Evolutionary conservation across 345 rosid genomes (phyloP).

Genomic region (Populus pruinosa): DNA sequence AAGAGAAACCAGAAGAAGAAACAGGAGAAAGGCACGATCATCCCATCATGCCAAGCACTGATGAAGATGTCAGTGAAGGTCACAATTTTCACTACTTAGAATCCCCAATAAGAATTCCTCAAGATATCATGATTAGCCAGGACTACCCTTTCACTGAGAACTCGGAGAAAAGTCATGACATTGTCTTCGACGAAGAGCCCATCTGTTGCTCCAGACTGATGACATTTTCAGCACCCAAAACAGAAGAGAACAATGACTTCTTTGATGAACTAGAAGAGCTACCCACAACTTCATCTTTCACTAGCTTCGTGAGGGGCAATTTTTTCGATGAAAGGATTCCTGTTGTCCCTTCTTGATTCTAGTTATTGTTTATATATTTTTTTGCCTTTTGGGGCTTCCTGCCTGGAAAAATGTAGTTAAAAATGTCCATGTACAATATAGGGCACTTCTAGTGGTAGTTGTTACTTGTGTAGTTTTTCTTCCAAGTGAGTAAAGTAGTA

Average conservation of each 20-base stretch:
- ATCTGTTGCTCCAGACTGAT: slow-evolving; percentile 23
- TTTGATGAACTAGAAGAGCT: slow-evolving; percentile 77
- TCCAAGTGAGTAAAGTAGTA: slow-evolving; percentile 14
- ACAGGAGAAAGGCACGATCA: slow-evolving; percentile 9
- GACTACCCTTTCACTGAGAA: slow-evolving; percentile 33
- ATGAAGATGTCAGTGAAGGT: slow-evolving; percentile 29
- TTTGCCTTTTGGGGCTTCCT: background rate
- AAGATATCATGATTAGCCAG: slow-evolving; percentile 35
- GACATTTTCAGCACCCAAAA: slow-evolving; percentile 28
- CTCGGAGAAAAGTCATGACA: slow-evolving; percentile 8
- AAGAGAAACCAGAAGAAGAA: slow-evolving; percentile 18
- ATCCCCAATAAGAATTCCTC: slow-evolving; percentile 30
- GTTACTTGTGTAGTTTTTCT: background rate
- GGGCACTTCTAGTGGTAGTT: background rate
- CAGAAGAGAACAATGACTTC: slow-evolving; percentile 52
- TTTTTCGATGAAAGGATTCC: slow-evolving; percentile 63
- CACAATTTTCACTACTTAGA: slow-evolving; percentile 44
- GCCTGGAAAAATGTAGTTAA: slow-evolving; percentile 27
- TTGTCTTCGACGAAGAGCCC: slow-evolving; percentile 51
- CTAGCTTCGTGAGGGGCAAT: slow-evolving; percentile 40
- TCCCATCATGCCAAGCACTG: slow-evolving; percentile 7
- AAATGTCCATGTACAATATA: slow-evolving; percentile 19
- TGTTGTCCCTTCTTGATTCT: slow-evolving; percentile 48
- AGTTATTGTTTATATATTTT: background rate
- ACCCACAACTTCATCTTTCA: slow-evolving; percentile 44